Percentiles rank a stretch among this genome's conserved stretches.
phyloP scores from a whole-genome alignment of 2,329 filamentous ascomycete genomes.

The Herpotrichia juniperi region DNA sequence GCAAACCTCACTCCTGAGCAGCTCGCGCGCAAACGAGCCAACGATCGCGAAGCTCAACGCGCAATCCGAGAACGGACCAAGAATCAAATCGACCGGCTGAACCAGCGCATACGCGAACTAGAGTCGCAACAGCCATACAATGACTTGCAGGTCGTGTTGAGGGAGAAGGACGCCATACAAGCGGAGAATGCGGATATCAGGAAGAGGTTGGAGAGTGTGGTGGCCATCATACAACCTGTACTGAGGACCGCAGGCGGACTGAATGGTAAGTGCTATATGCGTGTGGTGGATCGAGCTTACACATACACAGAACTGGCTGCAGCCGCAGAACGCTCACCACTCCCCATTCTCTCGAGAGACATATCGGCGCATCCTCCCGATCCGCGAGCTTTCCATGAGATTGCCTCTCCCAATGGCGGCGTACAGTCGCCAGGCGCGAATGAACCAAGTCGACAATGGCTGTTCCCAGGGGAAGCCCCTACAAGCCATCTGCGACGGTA shows the following conservation, averaged over 20 bases:
- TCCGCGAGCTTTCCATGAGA: slow-evolving; percentile 26
- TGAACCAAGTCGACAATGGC: slow-evolving; percentile 36
- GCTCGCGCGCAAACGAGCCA: slow-evolving; percentile 86
- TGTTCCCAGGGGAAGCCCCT: slow-evolving; percentile 36
- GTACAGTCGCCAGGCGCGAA: slow-evolving; percentile 30
- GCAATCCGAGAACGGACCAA: slow-evolving; percentile 84
- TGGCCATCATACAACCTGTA: slow-evolving; percentile 68
- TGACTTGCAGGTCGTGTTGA: slow-evolving; percentile 77
- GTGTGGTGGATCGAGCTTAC: slow-evolving; percentile 9
- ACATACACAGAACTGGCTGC: slow-evolving; percentile 51
- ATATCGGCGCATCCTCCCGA: slow-evolving; percentile 20
- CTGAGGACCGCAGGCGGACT: slow-evolving; percentile 52
- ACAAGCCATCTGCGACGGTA: slow-evolving; percentile 42
- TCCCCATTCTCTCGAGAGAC: slow-evolving; percentile 36
- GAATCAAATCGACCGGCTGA: slow-evolving; percentile 76
- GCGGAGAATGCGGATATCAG: slow-evolving; percentile 82
- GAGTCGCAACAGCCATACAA: slow-evolving; percentile 82
- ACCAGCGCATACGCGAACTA: slow-evolving; percentile 75
- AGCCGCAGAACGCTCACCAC: slow-evolving; percentile 53
- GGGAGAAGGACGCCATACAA: slow-evolving; percentile 77
- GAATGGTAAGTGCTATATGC: slow-evolving; percentile 44
- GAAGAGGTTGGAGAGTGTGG: slow-evolving; percentile 67
- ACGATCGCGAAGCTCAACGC: slow-evolving; percentile 86
- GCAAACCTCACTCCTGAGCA: slow-evolving; percentile 88
- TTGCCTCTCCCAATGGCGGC: not conserved